These are phyloP conservation scores for Cutaneotrichosporon dermatis DNA, from an alignment of 1,284 basidiomycete genomes.

Conservation along the genomic window DNA sequence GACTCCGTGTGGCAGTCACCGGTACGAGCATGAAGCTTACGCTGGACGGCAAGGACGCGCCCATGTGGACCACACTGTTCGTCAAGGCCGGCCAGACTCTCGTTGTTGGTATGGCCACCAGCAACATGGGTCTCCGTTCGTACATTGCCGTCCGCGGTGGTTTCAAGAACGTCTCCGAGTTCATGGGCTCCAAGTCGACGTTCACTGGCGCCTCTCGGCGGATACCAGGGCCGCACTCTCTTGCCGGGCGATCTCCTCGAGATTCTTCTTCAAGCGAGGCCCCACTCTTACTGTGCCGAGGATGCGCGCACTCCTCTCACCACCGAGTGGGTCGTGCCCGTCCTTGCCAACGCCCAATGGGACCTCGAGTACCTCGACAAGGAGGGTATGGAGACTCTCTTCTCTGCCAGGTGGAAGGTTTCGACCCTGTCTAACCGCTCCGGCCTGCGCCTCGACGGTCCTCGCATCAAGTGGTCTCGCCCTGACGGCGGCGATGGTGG, in stretches of 20 bases:
- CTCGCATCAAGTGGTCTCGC: conserved; percentile 59
- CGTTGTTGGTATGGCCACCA: conserved; percentile 42
- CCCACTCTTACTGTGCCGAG: conserved; percentile 8
- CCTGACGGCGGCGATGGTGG: conserved; percentile 64
- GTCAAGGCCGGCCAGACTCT: conserved; percentile 54
- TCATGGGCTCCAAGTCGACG: conserved; percentile 55
- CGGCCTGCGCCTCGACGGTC: conserved; percentile 47
- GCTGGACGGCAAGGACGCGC: conserved; percentile 50
- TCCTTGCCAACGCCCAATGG: conserved; percentile 21
- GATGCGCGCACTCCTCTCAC: conserved; percentile 11
- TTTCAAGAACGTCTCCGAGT: conserved; percentile 57
- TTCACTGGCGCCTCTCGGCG: conserved; percentile 37
- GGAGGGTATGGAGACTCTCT: conserved; percentile 29
- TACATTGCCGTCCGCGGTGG: conserved; percentile 62
- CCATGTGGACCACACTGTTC: conserved; percentile 55
- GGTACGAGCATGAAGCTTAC: conserved; percentile 54
- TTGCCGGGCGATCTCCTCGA: conserved; percentile 48
- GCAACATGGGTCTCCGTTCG: conserved; percentile 54
- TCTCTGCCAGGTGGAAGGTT: conserved; percentile 36
- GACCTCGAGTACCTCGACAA: conserved; percentile 18
- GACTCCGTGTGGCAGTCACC: conserved; percentile 57
- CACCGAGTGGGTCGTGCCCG: conserved; percentile 16
- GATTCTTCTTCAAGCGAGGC: conserved; percentile 2
- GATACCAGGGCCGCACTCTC: conserved; percentile 54
- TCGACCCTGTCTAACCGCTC: conserved; percentile 41